Conservation (phyloP, 2,329 filamentous ascomycete species). For the Tolypocladium endophyticum region DNA sequence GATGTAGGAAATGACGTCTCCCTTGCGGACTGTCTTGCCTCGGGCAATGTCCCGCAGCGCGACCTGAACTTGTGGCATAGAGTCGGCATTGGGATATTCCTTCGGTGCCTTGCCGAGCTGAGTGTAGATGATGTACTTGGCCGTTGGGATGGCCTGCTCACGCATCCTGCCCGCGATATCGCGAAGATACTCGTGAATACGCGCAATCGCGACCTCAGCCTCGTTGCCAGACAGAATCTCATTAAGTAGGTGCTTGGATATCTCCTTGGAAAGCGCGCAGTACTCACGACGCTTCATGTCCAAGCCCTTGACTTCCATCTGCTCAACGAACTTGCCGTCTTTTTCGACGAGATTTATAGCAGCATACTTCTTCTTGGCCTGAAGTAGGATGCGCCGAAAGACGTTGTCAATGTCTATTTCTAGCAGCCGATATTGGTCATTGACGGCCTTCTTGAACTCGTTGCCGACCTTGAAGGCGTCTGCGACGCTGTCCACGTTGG, state of each 20-base stretch:
- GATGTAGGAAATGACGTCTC: slow-evolving; percentile 94
- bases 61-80: slow-evolving; percentile 95
- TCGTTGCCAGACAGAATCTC: slow-evolving; percentile 93
- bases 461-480: slow-evolving; percentile 86
- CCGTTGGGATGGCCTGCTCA: slow-evolving; percentile 58
- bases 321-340: slow-evolving; percentile 82
- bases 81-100: slow-evolving; percentile 88
- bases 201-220: slow-evolving; percentile 73
- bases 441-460: slow-evolving; percentile 92
- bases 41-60: slow-evolving; percentile 78
- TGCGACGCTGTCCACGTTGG: slow-evolving; percentile 86
- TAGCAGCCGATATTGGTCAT: slow-evolving; percentile 81
- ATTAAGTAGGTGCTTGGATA: slow-evolving; percentile 80
- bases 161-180: slow-evolving; percentile 83
- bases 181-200: slow-evolving; percentile 87
- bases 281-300: slow-evolving; percentile 98
- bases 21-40: slow-evolving; percentile 80
- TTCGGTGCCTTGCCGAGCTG: slow-evolving; percentile 90
- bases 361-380: slow-evolving; percentile 99
- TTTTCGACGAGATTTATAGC: slow-evolving; percentile 87
- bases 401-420: slow-evolving; percentile 99
- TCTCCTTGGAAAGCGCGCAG: slow-evolving; percentile 89
- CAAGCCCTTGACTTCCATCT: slow-evolving; percentile 95
- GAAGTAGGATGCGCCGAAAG: slow-evolving; percentile 83
- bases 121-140: slow-evolving; percentile 96